Evolutionary conservation across 2,329 filamentous ascomycete species (phyloP).

Genomic region (Pseudogymnoascus sp.): DNA sequence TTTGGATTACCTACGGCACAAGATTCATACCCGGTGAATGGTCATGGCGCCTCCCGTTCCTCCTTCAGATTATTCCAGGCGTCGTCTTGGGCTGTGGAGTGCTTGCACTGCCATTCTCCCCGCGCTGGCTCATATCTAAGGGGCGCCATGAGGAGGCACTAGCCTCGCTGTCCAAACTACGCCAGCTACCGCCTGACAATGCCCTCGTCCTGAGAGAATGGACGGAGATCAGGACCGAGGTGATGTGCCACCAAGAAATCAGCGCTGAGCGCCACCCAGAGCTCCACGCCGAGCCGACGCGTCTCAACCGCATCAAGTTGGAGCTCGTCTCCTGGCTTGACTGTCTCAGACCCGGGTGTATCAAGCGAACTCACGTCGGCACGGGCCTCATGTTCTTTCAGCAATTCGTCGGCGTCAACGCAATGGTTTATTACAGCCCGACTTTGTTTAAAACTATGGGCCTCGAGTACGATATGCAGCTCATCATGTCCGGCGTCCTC

Average conservation of each 20-base stretch:
- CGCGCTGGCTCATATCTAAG: slow-evolving; percentile 44
- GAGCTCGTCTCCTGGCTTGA: slow-evolving; percentile 43
- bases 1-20: slow-evolving; percentile 37
- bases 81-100: slow-evolving; percentile 32
- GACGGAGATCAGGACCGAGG: slow-evolving; percentile 44
- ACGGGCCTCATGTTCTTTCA: slow-evolving; percentile 50
- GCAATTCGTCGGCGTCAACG: slow-evolving; percentile 46
- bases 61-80: slow-evolving; percentile 23
- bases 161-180: slow-evolving; percentile 39
- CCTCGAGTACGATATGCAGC: slow-evolving; percentile 36
- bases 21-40: slow-evolving; percentile 28
- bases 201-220: slow-evolving; percentile 43
- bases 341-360: slow-evolving; percentile 42
- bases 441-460: slow-evolving; percentile 48
- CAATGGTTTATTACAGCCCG: slow-evolving; percentile 53
- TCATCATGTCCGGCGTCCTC: slow-evolving; percentile 45
- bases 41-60: slow-evolving; percentile 30
- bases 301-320: slow-evolving; percentile 34
- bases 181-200: slow-evolving; percentile 41
- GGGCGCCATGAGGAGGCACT: slow-evolving; percentile 42
- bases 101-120: slow-evolving; percentile 44
- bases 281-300: slow-evolving; percentile 27
- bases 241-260: slow-evolving; percentile 41
- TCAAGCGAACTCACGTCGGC: slow-evolving; percentile 43
- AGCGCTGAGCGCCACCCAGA: slow-evolving; percentile 33